phyloP scores from a whole-genome alignment of 1,284 basidiomycete genomes.

The Chiua sp. region DNA sequence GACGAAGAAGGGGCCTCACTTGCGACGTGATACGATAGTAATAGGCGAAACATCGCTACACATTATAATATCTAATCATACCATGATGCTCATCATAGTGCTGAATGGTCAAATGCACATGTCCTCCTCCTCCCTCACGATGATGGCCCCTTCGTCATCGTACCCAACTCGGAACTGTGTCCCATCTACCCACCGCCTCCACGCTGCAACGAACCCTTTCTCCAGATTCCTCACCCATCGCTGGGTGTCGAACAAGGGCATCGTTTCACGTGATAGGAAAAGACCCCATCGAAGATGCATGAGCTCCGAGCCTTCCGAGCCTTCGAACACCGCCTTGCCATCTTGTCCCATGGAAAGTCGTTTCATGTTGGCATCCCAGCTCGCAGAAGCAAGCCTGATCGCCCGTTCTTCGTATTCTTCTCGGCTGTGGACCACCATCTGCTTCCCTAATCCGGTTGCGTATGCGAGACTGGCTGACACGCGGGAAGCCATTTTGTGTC shows the following conservation, averaged over 20 bases:
- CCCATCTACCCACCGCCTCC: conserved; percentile 61
- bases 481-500: conserved; percentile 65
- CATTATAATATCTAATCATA: neutral
- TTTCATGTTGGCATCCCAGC: conserved; percentile 29
- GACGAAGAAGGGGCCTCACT: conserved; percentile 10
- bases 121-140: conserved; percentile 45
- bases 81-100: neutral
- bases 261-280: conserved; percentile 52
- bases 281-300: conserved; percentile 50
- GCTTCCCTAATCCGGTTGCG: conserved; percentile 59
- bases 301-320: conserved; percentile 41
- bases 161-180: conserved; percentile 42
- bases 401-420: conserved; percentile 62
- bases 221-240: conserved; percentile 62
- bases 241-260: conserved; percentile 60
- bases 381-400: conserved; percentile 48
- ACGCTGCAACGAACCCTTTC: conserved; percentile 54
- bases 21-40: conserved; percentile 21
- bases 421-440: conserved; percentile 56
- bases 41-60: neutral
- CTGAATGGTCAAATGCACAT: neutral
- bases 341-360: neutral
- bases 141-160: conserved; percentile 45
- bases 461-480: conserved; percentile 62
- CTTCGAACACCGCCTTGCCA: neutral